These are phyloP conservation scores for Linanthus parryae DNA, from an alignment of 148 eudicot species.

Conservation along the genomic window DNA sequence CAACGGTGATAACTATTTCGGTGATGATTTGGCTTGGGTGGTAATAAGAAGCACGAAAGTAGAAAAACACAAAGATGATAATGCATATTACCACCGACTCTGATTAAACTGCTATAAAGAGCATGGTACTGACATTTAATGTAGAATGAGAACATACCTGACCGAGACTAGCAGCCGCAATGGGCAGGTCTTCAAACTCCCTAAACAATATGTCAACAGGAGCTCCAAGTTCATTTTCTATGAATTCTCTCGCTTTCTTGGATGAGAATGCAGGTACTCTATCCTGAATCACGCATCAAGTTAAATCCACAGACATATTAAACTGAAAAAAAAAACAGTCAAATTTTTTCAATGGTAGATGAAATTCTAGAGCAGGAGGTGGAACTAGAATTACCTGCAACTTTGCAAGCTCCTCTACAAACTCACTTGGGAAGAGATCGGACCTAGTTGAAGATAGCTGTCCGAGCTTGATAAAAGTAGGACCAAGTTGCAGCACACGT, in stretches of 20 bases:
- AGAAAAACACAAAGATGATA: too few relatives aligned
- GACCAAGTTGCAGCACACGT: constrained; percentile 91
- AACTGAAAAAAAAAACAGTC: neutral
- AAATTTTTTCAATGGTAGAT: too few relatives aligned
- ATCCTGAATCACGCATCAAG: constrained; percentile 52
- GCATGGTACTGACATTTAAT: too few relatives aligned
- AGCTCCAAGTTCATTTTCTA: constrained; percentile 76
- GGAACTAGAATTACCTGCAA: constrained; percentile 61
- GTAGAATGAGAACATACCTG: too few relatives aligned
- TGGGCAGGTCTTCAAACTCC: constrained; percentile 91
- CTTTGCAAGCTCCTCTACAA: constrained; percentile 93
- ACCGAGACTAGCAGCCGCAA: constrained; percentile 99
- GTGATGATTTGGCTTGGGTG: too few relatives aligned
- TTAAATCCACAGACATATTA: constrained; percentile 4
- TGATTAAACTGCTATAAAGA: too few relatives aligned
- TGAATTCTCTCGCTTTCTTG: constrained; percentile 65
- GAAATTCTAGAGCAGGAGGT: too few relatives aligned
- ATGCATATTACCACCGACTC: too few relatives aligned
- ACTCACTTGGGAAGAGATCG: constrained; percentile 88
- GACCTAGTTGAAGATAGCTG: constrained; percentile 93
- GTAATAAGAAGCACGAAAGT: too few relatives aligned
- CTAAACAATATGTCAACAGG: constrained; percentile 65
- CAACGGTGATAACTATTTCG: too few relatives aligned
- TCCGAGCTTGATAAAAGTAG: constrained; percentile 91
- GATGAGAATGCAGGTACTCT: constrained; percentile 96